Evolutionary conservation across 2,329 filamentous ascomycete genomes (phyloP), one percentile per base, ranked within the genome.

Genomic region (Colletotrichum theobromicola): DNA sequence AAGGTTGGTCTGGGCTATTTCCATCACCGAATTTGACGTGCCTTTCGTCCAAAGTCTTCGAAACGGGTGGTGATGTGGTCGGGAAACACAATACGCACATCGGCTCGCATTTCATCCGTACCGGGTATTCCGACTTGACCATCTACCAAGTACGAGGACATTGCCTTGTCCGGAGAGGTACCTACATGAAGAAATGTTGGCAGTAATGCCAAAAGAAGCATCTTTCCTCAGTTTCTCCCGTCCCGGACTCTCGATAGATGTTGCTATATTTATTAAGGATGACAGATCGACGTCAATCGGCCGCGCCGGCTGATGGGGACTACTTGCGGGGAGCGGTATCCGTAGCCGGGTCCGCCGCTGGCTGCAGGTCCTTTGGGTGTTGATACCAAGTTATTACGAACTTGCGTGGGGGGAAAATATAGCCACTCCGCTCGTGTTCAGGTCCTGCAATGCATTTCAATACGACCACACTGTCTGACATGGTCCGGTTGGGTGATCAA

Each of bases 191-290:
- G 42, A 4, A 21, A 21, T 50, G 4, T 60, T 32, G 64, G 64
- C 34, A 57, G 24, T 3, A 58, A n/a, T 32, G n/a, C n/a, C n/a
- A n/a, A 15, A 46, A 26, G 42, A 7, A 28, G 61, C 9, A 21
- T 12, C 12, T 50, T 67, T 53, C 50, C 53, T 58, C 64, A 67
- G 37, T 58, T 67, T 37, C 42, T n/a, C n/a, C 42, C n/a, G 21
- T 55, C 12, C 13, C 10, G 21, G 21, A 26, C 28, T 26, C 34
- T 30, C 24, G 16, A 15, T 50, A 10, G 21, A 50, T 60, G 34
- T 50, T 73, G 34, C 70, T 63, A 72, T 68, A 73, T 55, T 69
- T 73, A 60, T 64, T 69, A 42, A 74, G 60, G 21, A 64, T 60
- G 58, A 37, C 15, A 28, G 66, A 74, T 74, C 66, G 60, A 64